Evolutionary conservation across 768 basidiomycete genomes (phyloP), one percentile per base, ranked within the genome.

Genomic region (Lentinus brumalis): DNA sequence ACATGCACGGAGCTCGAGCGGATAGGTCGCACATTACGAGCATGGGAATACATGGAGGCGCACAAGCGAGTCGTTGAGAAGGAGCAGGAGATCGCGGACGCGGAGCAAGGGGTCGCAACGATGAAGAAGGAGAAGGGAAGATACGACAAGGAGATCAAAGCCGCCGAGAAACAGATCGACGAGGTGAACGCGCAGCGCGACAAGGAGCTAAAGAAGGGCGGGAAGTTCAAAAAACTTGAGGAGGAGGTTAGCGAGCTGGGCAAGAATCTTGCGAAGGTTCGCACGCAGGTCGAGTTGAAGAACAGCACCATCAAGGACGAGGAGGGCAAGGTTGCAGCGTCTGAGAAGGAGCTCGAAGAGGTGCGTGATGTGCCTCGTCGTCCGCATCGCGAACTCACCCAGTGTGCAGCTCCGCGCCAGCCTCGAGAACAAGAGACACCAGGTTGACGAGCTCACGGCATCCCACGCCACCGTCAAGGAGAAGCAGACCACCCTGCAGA

Each of bases 141-240:
- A 44, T 78, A 82, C 44, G 65, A 72, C 42, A 79, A 79, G 51
- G 91, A 91, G 57, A 75, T 77, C 29, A 79, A 81, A 53, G 82
- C 79, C 0, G 88, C 89, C 9, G 91, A 95, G 75, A 84, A 81
- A 65, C 87, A 89, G 62, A 73, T 82, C 46, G 77, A 75, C 42
- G 80, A 82, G 18, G 91, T 98, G 26, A 81, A 84, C 60, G 85
- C 85, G 76, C 84, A 86, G 71, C 78, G 94, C 31, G 92, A 98
- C 53, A 85, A 85, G 66, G 97, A 99, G 75, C 81, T 95, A 72
- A 86, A 85, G 69, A 98, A 97, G 70, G 96, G 94, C 1, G 97
- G 97, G 1, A 97, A 91, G 75, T 79, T 96, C 66, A 92, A 91
- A 73, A 87, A 88, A 63, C 77, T 96, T 64, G 90, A 95, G 67